These are phyloP conservation scores for Yamadazyma ubonensis DNA, from an alignment of 805 yeast species.

Conservation along the genomic window DNA sequence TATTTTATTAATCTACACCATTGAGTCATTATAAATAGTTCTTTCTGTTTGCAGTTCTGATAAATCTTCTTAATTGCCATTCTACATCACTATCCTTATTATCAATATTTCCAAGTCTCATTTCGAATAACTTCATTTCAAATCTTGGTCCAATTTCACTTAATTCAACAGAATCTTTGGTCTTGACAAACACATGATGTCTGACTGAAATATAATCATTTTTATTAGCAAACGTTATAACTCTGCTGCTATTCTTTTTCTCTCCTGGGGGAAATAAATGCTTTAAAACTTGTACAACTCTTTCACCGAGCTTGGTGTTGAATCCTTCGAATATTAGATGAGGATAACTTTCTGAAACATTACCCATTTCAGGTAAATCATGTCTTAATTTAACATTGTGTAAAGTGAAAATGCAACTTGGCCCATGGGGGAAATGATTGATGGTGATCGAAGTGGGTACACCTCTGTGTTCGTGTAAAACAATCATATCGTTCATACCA, in stretches of 20 bases:
- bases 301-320: slow-evolving; percentile 72
- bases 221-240: slow-evolving; percentile 85
- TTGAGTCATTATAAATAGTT: slow-evolving; percentile 56
- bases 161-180: slow-evolving; percentile 83
- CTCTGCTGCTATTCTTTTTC: slow-evolving; percentile 83
- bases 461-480: slow-evolving; percentile 96
- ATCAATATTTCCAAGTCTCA: slow-evolving; percentile 86
- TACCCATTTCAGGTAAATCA: slow-evolving; percentile 82
- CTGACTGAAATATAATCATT: slow-evolving; percentile 93
- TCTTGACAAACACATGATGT: slow-evolving; percentile 90
- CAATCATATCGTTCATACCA: slow-evolving; percentile 78
- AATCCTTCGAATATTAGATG: slow-evolving; percentile 92
- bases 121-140: slow-evolving; percentile 90
- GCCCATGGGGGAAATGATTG: slow-evolving; percentile 97
- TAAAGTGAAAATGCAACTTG: slow-evolving; percentile 88
- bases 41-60: slow-evolving; percentile 93
- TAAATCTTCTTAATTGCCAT: slow-evolving; percentile 91
- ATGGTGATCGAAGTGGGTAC: slow-evolving; percentile 92
- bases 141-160: slow-evolving; percentile 99
- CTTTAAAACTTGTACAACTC: slow-evolving; percentile 77
- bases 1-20: neutral
- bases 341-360: slow-evolving; percentile 88
- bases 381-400: slow-evolving; percentile 95
- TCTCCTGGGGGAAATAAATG: slow-evolving; percentile 97
- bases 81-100: slow-evolving; percentile 97